Conservation (phyloP, 441 rosid genomes). For the Eutrema salsugineum region DNA sequence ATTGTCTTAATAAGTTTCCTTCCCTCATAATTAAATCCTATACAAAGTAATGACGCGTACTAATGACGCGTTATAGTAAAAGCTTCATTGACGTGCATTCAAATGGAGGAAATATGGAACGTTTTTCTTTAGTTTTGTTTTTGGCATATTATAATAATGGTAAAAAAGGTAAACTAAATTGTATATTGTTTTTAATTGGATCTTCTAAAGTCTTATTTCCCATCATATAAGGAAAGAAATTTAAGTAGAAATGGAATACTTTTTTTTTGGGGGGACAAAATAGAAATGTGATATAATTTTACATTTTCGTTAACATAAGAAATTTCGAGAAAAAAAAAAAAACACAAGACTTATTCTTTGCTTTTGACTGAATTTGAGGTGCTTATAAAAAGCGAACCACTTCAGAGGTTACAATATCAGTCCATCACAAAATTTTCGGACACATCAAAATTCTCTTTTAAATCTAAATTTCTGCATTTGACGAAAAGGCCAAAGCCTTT, state of each 20-base stretch:
- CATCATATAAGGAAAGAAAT: background rate
- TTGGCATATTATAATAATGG: background rate
- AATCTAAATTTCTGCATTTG: background rate
- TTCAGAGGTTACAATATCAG: constrained; percentile 1
- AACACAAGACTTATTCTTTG: constrained; percentile 1
- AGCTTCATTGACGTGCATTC: background rate
- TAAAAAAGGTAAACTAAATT: background rate
- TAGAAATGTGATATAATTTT: background rate
- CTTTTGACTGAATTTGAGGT: constrained; percentile 19
- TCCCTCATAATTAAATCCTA: background rate
- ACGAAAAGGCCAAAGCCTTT: background rate
- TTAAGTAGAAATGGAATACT: background rate
- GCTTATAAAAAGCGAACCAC: background rate
- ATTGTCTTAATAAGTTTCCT: no score
- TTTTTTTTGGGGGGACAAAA: background rate
- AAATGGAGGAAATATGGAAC: background rate
- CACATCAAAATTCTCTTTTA: background rate
- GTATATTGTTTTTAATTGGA: background rate
- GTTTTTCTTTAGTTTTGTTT: background rate
- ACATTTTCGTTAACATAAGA: background rate
- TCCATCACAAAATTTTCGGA: background rate
- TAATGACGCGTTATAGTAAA: background rate
- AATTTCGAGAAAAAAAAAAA: background rate
- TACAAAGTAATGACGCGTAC: background rate
- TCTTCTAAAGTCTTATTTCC: background rate